A percentile compares a stretch with the other conserved stretches of the same genome.
phyloP scores from a whole-genome alignment of 495 filamentous ascomycete species.

The Aspergillus kassunensis region DNA sequence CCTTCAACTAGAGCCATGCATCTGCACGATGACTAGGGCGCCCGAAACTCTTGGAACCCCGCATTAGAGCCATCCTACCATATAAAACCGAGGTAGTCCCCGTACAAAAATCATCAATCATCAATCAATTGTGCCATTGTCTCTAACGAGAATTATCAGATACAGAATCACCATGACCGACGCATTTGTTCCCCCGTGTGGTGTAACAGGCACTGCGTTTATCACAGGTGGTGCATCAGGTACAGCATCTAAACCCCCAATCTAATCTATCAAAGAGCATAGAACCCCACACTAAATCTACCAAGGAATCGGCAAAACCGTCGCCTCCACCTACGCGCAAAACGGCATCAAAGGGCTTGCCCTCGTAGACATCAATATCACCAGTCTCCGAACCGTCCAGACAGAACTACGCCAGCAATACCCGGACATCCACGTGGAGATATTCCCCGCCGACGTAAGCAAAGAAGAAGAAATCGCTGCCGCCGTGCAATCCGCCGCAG shows the following conservation, averaged over 20 bases:
- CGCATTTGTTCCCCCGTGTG: background rate
- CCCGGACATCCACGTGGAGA: conserved; percentile 12
- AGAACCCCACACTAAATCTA: background rate
- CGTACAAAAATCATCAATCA: too few species aligned
- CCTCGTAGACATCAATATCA: conserved; percentile 22
- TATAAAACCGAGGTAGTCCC: too few species aligned
- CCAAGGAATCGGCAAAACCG: conserved; percentile 26
- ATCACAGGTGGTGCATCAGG: conserved; percentile 25
- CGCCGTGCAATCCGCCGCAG: conserved; percentile 15
- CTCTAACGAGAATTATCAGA: too few species aligned
- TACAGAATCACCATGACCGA: background rate
- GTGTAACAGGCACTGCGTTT: conserved; percentile 20
- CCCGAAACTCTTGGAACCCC: too few species aligned
- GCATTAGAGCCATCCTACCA: too few species aligned
- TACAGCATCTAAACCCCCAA: background rate
- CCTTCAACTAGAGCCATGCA: too few species aligned
- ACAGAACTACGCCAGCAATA: conserved; percentile 11
- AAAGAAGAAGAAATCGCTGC: conserved; percentile 19
- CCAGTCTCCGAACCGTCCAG: conserved; percentile 11
- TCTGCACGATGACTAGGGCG: too few species aligned
- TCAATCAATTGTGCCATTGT: too few species aligned
- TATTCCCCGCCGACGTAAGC: conserved; percentile 19
- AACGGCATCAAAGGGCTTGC: conserved; percentile 22
- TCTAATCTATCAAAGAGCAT: too few species aligned
- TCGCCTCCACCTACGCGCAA: conserved; percentile 20